These are phyloP conservation scores for Gaeumannomyces sp. DNA, from an alignment of 2,329 filamentous ascomycete species.

Conservation along the genomic window DNA sequence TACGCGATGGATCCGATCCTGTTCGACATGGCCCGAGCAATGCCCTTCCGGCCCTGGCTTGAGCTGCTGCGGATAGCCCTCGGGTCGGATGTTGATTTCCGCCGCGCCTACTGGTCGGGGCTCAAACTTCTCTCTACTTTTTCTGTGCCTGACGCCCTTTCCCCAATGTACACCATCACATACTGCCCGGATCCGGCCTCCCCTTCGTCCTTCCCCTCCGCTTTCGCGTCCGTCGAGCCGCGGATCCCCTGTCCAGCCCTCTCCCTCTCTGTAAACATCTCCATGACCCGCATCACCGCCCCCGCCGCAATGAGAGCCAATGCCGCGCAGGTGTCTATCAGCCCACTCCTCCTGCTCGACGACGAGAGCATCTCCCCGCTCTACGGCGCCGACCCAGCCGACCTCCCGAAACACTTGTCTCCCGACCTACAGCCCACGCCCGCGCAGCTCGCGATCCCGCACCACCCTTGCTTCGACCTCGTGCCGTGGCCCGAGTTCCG, in stretches of 20 bases:
- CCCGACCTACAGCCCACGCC: constrained; percentile 10
- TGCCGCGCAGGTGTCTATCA: constrained; percentile 10
- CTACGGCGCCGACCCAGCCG: not conserved
- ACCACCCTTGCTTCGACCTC: constrained; percentile 11
- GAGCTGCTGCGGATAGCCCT: not conserved
- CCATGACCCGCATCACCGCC: constrained; percentile 10
- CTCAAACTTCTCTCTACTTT: constrained; percentile 6
- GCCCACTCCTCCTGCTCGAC: constrained; percentile 2
- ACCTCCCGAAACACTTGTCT: not conserved
- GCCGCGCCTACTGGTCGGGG: constrained; percentile 6
- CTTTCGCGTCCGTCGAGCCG: not conserved
- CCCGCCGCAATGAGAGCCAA: constrained; percentile 10
- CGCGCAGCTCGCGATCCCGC: constrained; percentile 8
- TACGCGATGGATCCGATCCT: constrained; percentile 8
- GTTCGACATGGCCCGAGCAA: constrained; percentile 4
- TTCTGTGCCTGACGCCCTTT: not conserved
- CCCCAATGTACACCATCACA: not conserved
- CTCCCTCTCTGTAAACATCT: not conserved
- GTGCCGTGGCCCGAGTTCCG: constrained; percentile 12
- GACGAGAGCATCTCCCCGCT: constrained; percentile 9
- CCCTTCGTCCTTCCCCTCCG: too few species aligned
- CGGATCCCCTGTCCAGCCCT: constrained; percentile 3
- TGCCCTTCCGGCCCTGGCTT: constrained; percentile 9
- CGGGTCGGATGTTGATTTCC: constrained; percentile 1
- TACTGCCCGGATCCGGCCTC: not conserved